Conservation (phyloP, 306 rosid species). For the Cicer judaicum region DNA sequence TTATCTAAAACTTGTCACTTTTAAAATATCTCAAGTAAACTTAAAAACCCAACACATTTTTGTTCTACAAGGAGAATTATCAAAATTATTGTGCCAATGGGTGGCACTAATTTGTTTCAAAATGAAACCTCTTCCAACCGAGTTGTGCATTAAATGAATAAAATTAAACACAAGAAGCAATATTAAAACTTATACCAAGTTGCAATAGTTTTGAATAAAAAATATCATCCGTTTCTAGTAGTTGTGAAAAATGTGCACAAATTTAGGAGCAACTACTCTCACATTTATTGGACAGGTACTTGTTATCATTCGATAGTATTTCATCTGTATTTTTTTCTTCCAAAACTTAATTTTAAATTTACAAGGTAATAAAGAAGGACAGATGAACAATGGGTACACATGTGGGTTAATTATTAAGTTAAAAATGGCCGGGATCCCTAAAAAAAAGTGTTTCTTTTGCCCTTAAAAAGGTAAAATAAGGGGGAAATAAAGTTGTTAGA, state of each 20-base stretch:
- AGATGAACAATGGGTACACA: background rate
- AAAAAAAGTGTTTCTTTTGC: too few species aligned
- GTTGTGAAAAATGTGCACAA: background rate
- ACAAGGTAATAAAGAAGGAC: background rate
- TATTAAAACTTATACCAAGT: background rate
- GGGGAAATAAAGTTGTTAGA: conserved; percentile 30
- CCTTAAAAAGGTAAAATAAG: too few species aligned
- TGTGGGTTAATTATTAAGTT: conserved; percentile 10
- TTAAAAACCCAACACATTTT: too few species aligned
- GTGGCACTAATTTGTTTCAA: too few species aligned
- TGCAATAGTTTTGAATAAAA: background rate
- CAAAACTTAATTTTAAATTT: background rate
- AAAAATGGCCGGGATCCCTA: background rate
- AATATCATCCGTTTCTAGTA: background rate
- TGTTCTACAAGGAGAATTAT: too few species aligned
- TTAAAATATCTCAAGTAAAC: too few species aligned
- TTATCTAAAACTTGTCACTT: too few species aligned
- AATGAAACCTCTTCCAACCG: too few species aligned
- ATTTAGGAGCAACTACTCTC: background rate
- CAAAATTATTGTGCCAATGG: too few species aligned
- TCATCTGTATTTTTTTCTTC: background rate
- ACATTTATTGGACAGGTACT: background rate
- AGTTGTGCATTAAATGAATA: too few species aligned
- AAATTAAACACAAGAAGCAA: background rate
- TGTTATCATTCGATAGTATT: background rate